A percentile compares a stretch with the other conserved stretches of the same genome.
Conservation (phyloP, 805 yeast genomes). For the Scheffersomyces ergatensis region DNA sequence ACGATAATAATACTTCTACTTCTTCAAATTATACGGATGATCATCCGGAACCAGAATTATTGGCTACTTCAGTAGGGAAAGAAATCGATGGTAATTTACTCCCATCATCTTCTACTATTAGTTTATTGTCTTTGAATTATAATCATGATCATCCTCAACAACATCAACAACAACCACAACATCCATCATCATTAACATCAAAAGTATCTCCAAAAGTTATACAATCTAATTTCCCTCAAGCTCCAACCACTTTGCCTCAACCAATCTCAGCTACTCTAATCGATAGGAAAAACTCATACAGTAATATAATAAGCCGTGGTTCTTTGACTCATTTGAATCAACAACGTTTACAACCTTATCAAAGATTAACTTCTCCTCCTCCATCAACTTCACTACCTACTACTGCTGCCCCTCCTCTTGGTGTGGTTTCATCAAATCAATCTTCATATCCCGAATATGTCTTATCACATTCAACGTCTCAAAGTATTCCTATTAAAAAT, state of each 20-base stretch:
- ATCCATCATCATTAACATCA: neutral
- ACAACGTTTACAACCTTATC: constrained; percentile 37
- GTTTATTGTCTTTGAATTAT: constrained; percentile 33
- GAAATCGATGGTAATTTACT: constrained; percentile 38
- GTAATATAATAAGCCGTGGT: constrained; percentile 5
- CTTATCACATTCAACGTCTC: constrained; percentile 12
- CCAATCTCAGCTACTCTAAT: neutral
- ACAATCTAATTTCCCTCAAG: neutral
- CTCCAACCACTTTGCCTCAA: constrained; percentile 1
- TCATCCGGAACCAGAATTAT: constrained; percentile 44
- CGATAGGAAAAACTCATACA: constrained; percentile 4
- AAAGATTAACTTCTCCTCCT: constrained; percentile 30
- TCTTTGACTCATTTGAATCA: constrained; percentile 24
- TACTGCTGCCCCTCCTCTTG: constrained; percentile 26
- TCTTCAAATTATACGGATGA: constrained; percentile 16
- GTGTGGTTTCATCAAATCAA: neutral
- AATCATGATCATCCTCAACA: constrained; percentile 8
- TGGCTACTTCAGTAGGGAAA: constrained; percentile 43
- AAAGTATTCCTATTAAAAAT: constrained; percentile 27
- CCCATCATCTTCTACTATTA: constrained; percentile 42
- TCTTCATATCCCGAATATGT: neutral
- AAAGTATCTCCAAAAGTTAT: constrained; percentile 2
- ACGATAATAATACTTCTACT: neutral
- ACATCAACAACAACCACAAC: neutral
- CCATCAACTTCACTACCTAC: constrained; percentile 7